phyloP scores from a whole-genome alignment of 2,329 filamentous ascomycete genomes.

The Verticillium dahliae region DNA sequence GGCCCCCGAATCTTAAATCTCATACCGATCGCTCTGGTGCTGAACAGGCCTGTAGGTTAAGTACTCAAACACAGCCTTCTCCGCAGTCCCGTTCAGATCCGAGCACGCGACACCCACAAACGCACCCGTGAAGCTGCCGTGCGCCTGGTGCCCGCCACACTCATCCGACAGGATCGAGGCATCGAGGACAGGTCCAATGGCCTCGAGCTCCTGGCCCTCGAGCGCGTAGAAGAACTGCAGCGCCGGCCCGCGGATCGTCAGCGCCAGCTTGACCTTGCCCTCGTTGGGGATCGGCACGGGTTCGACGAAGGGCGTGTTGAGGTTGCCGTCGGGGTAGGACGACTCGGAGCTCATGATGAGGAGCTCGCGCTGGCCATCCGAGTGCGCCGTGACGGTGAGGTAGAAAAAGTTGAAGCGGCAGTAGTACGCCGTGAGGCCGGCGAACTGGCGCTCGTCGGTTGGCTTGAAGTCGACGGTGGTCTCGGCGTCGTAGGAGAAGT shows the following conservation, averaged over 20 bases:
- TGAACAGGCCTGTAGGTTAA: conserved; percentile 43
- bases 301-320: conserved; percentile 33
- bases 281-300: conserved; percentile 44
- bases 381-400: conserved; percentile 49
- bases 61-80: conserved; percentile 42
- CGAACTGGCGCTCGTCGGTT: conserved; percentile 52
- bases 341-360: conserved; percentile 50
- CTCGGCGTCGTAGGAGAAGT: conserved; percentile 56
- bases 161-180: conserved; percentile 56
- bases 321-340: conserved; percentile 45
- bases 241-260: conserved; percentile 41
- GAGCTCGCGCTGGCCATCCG: conserved; percentile 50
- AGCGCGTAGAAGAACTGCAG: conserved; percentile 53
- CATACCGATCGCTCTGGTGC: conserved; percentile 40
- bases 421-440: conserved; percentile 56
- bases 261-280: conserved; percentile 46
- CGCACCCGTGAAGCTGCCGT: conserved; percentile 59
- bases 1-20: neutral
- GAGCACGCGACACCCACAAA: conserved; percentile 52
- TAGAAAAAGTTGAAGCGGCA: conserved; percentile 62
- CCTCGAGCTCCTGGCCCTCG: conserved; percentile 33
- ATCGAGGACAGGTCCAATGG: conserved; percentile 49
- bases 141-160: conserved; percentile 53
- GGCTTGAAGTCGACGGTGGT: conserved; percentile 48
- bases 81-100: conserved; percentile 45